phyloP scores from a whole-genome alignment of 2,329 filamentous ascomycete genomes.

The Pseudogymnoascus pannorum region DNA sequence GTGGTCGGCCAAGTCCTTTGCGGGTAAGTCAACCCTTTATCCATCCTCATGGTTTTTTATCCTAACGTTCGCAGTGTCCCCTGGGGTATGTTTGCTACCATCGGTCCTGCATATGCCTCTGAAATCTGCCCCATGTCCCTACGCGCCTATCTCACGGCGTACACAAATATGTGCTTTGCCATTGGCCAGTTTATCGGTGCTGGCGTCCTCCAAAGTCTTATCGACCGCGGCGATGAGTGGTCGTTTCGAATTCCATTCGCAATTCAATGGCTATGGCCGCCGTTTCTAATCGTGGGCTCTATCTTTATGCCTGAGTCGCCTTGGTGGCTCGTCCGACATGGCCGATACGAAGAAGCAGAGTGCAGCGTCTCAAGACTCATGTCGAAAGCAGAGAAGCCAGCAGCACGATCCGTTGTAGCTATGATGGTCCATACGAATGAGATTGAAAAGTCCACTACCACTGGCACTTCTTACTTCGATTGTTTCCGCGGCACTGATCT shows the following conservation, averaged over 20 bases:
- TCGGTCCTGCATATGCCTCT: conserved; percentile 23
- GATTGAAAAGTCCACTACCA: conserved; percentile 37
- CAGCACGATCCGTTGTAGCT: conserved; percentile 36
- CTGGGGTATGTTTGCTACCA: conserved; percentile 42
- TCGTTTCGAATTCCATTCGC: conserved; percentile 40
- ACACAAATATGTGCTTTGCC: conserved; percentile 44
- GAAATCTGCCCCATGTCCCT: conserved; percentile 44
- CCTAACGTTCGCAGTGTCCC: too few relatives aligned
- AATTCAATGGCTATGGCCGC: conserved; percentile 41
- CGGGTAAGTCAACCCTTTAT: not conserved
- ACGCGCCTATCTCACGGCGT: conserved; percentile 43
- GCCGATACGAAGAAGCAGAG: conserved; percentile 36
- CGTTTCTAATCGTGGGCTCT: conserved; percentile 36
- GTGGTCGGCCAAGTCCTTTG: conserved; percentile 1
- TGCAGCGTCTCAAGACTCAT: conserved; percentile 32
- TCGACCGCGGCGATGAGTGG: conserved; percentile 36
- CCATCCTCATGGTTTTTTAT: conserved; percentile 28
- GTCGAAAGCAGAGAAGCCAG: conserved; percentile 30
- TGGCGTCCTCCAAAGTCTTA: conserved; percentile 37
- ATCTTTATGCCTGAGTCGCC: conserved; percentile 38
- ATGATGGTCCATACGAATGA: conserved; percentile 48
- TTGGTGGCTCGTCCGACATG: conserved; percentile 39
- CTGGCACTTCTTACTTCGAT: conserved; percentile 38
- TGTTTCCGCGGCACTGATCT: conserved; percentile 39
- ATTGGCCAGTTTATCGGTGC: conserved; percentile 38